Evolutionary conservation across 2,329 filamentous ascomycete genomes (phyloP), one percentile per base, ranked within the genome.

Genomic region (Fusarium transvaalense): DNA sequence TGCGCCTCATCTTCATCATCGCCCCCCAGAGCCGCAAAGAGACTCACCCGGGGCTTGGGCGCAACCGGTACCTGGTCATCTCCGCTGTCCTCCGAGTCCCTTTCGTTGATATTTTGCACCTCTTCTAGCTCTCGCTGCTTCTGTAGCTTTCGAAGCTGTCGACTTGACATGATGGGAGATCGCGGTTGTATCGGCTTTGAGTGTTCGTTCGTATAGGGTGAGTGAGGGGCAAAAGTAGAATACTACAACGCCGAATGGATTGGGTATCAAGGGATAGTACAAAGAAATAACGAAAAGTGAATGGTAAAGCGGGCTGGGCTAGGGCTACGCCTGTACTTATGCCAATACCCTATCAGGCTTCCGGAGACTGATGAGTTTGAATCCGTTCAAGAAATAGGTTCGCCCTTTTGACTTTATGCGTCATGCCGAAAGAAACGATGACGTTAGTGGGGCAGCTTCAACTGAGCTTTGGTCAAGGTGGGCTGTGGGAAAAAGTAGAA

Each of bases 11-110:
- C 79, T 5, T 81, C 82, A 17, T 81, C 81, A 4, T 76, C 79
- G 17, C 78, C 82, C 8, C 78, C 84, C 1, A 89, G 78, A 1
- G 86, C 85, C 10, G 86, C 85, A 67, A 89, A 89, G 10, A 82
- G 69, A 65, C 82, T 86, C 13, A 77, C 71, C 32, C 82, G 81
- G 13, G 82, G 78, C 69, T 80, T 83, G 6, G 73, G 61, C 12
- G 62, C 39, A 10, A 76, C 66, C 5, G 78, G 76, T 73, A 15
- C 70, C 72, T 72, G n/a, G 27, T 58, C 71, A 3, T 76, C 76
- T 17, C 80, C 78, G 48, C 75, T 75, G 17, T 76, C 75, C 7
- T 76, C 74, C 1, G 72, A 56, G 14, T 75, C 65, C 10, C 67
- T 53, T 5, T 52, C 62, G 2, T 31, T 32, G 5, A 52, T 32